Percentiles rank a stretch among this genome's conserved stretches.
These are phyloP conservation scores for Claviceps fusiformis DNA, from an alignment of 2,329 filamentous ascomycete species.

Conservation along the genomic window DNA sequence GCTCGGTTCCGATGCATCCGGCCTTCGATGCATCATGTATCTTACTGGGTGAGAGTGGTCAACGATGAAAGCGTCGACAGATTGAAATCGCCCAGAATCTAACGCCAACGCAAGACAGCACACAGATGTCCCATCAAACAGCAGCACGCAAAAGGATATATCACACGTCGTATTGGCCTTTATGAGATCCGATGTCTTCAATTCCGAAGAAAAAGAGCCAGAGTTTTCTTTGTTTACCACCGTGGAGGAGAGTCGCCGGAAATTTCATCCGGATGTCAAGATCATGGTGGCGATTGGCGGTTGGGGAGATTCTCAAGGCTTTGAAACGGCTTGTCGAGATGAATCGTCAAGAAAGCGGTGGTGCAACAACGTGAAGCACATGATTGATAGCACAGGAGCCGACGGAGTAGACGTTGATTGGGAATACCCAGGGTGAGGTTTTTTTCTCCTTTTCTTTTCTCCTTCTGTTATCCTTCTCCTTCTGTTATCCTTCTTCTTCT, in stretches of 20 bases:
- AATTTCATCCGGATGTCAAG: conserved; percentile 40
- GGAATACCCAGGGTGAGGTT: conserved; percentile 40
- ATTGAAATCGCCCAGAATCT: not conserved
- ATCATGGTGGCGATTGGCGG: conserved; percentile 61
- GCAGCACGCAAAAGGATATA: conserved; percentile 26
- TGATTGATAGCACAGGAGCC: conserved; percentile 48
- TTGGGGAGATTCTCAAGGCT: conserved; percentile 57
- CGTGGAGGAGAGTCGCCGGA: conserved; percentile 30
- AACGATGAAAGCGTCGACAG: not conserved
- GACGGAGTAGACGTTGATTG: conserved; percentile 56
- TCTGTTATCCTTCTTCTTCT: not conserved
- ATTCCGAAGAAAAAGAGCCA: conserved; percentile 21
- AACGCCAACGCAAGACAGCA: conserved; percentile 30
- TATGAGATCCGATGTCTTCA: conserved; percentile 39
- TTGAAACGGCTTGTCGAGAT: conserved; percentile 40
- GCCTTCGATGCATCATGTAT: conserved; percentile 30
- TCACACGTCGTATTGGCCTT: conserved; percentile 47
- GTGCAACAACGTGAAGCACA: conserved; percentile 48
- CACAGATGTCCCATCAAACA: conserved; percentile 23
- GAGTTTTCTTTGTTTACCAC: conserved; percentile 40
- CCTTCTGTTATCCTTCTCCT: not conserved
- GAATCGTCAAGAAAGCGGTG: conserved; percentile 40
- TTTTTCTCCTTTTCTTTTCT: not conserved
- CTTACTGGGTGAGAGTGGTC: conserved; percentile 30
- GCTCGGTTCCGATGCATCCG: conserved; percentile 6